These are phyloP conservation scores for Aureobasidium musti DNA, from an alignment of 2,329 filamentous ascomycete genomes.

Conservation along the genomic window DNA sequence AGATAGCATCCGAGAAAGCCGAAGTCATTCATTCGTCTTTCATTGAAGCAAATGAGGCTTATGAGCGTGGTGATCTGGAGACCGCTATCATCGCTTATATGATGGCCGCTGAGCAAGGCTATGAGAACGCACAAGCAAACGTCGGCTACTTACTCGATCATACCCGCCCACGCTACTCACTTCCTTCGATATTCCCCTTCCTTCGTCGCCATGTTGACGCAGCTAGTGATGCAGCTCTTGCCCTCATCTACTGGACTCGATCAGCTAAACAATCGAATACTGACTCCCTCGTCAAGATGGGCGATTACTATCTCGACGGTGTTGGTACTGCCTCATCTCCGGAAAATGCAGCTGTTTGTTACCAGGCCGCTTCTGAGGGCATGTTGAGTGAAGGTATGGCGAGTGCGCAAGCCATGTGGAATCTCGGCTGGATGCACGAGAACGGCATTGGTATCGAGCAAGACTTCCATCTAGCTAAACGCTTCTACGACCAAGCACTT, in stretches of 20 bases:
- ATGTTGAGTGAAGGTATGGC: conserved; percentile 87
- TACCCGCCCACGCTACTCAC: conserved; percentile 40
- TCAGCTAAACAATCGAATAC: conserved; percentile 92
- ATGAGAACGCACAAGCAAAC: conserved; percentile 85
- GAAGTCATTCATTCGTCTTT: conserved; percentile 83
- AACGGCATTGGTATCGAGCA: conserved; percentile 91
- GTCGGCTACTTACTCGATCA: conserved; percentile 85
- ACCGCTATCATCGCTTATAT: conserved; percentile 78
- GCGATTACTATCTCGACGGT: conserved; percentile 90
- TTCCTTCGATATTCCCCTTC: conserved; percentile 35
- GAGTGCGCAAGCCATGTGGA: conserved; percentile 94
- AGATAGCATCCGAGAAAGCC: conserved; percentile 85
- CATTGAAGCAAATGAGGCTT: conserved; percentile 79
- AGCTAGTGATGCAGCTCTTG: conserved; percentile 63
- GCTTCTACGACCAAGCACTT: conserved; percentile 90
- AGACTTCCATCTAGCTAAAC: conserved; percentile 95
- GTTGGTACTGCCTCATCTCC: conserved; percentile 60
- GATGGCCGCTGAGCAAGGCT: conserved; percentile 89
- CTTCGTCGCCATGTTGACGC: conserved; percentile 40
- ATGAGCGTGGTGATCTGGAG: conserved; percentile 75
- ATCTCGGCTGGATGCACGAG: conserved; percentile 99
- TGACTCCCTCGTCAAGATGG: conserved; percentile 95
- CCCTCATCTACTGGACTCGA: conserved; percentile 91
- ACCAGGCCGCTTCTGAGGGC: conserved; percentile 86
- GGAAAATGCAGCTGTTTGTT: conserved; percentile 90